Evolutionary conservation across 257 asterid genomes (phyloP).

Genomic region (Capsicum baccatum): DNA sequence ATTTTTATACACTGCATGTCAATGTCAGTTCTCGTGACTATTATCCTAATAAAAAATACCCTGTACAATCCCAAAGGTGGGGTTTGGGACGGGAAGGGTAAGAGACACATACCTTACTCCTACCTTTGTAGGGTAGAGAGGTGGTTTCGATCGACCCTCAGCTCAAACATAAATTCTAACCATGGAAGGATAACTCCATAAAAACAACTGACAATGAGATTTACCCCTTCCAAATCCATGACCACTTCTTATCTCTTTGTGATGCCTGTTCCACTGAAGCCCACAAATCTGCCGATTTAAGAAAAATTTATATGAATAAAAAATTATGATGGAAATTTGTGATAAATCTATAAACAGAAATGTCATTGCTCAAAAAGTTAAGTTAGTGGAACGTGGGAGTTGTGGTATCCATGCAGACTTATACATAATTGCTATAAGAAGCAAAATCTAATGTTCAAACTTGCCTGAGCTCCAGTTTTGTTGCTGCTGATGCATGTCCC

Average conservation of each 20-base stretch:
- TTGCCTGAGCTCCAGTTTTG: slow-evolving; percentile 66
- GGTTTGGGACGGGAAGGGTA: too few species aligned
- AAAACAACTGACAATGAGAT: slow-evolving; percentile 48
- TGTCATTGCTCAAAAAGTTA: slow-evolving; percentile 1
- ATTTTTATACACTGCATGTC: too few species aligned
- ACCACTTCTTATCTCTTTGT: slow-evolving; percentile 72
- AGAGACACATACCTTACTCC: too few species aligned
- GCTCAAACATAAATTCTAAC: slow-evolving; percentile 34
- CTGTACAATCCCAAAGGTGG: too few species aligned
- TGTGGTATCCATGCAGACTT: background rate
- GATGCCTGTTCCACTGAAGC: slow-evolving; percentile 77
- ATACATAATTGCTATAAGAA: background rate
- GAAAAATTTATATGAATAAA: background rate
- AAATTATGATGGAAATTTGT: background rate
- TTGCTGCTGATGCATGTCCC: slow-evolving; percentile 60
- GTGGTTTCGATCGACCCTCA: too few species aligned
- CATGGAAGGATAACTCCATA: slow-evolving; percentile 90
- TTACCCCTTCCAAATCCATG: slow-evolving; percentile 58
- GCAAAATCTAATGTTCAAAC: slow-evolving; percentile 11
- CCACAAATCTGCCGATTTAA: slow-evolving; percentile 56
- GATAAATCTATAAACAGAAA: background rate
- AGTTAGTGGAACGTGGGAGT: background rate
- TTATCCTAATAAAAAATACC: too few species aligned
- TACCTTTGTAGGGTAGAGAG: too few species aligned
- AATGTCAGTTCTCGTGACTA: too few species aligned